Percentiles rank a stretch among this genome's conserved stretches.
phyloP scores from a whole-genome alignment of 2,329 filamentous ascomycete genomes.

The Ophiobolus disseminans region DNA sequence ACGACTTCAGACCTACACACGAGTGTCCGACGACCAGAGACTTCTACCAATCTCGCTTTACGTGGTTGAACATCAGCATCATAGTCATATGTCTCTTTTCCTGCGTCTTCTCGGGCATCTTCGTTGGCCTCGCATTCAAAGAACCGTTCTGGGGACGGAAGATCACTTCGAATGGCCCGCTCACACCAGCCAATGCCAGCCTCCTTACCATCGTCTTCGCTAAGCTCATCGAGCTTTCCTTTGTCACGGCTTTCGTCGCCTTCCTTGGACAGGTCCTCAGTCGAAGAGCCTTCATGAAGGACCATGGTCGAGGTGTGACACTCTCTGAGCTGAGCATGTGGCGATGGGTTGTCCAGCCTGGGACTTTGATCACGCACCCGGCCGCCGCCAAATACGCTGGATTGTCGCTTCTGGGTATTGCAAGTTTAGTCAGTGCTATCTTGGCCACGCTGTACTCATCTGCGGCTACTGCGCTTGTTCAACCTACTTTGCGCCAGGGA shows the following conservation, averaged over 20 bases:
- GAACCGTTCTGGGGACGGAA: slow-evolving; percentile 68
- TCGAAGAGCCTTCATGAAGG: slow-evolving; percentile 68
- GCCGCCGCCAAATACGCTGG: slow-evolving; percentile 70
- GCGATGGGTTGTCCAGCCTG: slow-evolving; percentile 70
- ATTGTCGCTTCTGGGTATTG: slow-evolving; percentile 66
- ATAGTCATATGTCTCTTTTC: slow-evolving; percentile 65
- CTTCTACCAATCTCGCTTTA: slow-evolving; percentile 48
- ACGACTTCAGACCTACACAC: slow-evolving; percentile 44
- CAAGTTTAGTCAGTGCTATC: slow-evolving; percentile 70
- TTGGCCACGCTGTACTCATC: slow-evolving; percentile 77
- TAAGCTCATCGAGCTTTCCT: slow-evolving; percentile 79
- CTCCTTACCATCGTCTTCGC: slow-evolving; percentile 73
- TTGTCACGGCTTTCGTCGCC: slow-evolving; percentile 77
- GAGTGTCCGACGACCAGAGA: slow-evolving; percentile 48
- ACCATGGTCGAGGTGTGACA: slow-evolving; percentile 67
- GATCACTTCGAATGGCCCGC: slow-evolving; percentile 60
- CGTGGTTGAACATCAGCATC: slow-evolving; percentile 58
- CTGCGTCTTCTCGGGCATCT: slow-evolving; percentile 70
- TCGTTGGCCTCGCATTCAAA: slow-evolving; percentile 66
- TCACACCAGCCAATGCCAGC: slow-evolving; percentile 70
- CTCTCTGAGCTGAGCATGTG: slow-evolving; percentile 81
- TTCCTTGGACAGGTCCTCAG: slow-evolving; percentile 78
- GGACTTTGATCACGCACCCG: slow-evolving; percentile 74
- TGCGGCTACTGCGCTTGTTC: slow-evolving; percentile 76
- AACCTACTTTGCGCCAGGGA: slow-evolving; percentile 72